These are phyloP conservation scores for Silybum marianum DNA, from an alignment of 129 eudicot species.

Conservation along the genomic window DNA sequence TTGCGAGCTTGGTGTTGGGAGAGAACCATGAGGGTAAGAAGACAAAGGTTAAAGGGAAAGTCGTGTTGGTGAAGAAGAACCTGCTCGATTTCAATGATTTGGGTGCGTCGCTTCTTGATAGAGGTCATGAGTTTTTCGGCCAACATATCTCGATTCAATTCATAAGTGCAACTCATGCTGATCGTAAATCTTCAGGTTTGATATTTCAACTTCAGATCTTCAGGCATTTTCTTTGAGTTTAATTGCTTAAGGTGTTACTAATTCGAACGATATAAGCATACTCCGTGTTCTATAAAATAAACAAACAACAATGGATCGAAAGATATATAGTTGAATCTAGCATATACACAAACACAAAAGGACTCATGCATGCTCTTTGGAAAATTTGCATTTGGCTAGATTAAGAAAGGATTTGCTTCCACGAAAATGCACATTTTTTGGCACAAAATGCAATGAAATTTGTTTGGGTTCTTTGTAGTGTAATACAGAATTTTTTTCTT, in stretches of 20 bases:
- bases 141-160: constrained; percentile 41
- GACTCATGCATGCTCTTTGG: no score
- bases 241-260: neutral
- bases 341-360: no score
- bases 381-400: no score
- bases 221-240: neutral
- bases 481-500: neutral
- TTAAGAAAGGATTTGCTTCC: no score
- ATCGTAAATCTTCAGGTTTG: constrained; percentile 12
- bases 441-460: no score
- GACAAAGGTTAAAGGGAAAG: constrained; percentile 38
- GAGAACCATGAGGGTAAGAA: constrained; percentile 5
- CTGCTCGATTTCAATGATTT: constrained; percentile 31
- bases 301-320: neutral
- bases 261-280: neutral
- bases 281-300: neutral
- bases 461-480: neutral
- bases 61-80: constrained; percentile 44
- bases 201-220: neutral
- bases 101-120: constrained; percentile 31
- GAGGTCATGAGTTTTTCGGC: constrained; percentile 41
- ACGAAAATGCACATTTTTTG: no score
- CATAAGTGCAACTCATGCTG: constrained; percentile 35
- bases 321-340: no score
- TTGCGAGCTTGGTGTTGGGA: constrained; percentile 11